Percentiles rank a stretch among this genome's conserved stretches.
Conservation (phyloP, 768 basidiomycete genomes). For the Leucosporidium yakuticum region DNA sequence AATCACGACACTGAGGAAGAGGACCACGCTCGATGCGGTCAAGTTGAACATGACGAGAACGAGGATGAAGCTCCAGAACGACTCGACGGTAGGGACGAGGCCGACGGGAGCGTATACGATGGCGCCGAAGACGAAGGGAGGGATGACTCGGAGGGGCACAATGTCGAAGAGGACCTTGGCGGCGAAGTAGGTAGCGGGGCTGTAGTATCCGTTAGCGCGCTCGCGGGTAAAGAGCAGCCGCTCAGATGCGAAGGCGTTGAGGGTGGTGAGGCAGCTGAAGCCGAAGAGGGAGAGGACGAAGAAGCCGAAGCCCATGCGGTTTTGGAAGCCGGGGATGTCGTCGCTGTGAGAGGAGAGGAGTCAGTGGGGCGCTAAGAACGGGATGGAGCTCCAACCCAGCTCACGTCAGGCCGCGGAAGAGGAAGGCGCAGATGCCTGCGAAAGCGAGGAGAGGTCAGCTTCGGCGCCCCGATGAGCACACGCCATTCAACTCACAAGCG, state of each 20-base stretch:
- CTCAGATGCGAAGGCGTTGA: constrained; percentile 90
- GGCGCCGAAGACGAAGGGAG: constrained; percentile 88
- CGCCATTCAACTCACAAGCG: constrained; percentile 57
- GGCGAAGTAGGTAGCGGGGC: constrained; percentile 89
- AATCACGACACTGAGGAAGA: constrained; percentile 84
- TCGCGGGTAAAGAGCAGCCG: constrained; percentile 98
- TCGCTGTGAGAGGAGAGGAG: constrained; percentile 49
- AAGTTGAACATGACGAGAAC: constrained; percentile 94
- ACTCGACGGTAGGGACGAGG: constrained; percentile 77
- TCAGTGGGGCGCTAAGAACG: background rate
- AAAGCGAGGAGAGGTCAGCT: background rate
- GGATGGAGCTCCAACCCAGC: constrained; percentile 34
- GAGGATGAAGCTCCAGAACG: constrained; percentile 98
- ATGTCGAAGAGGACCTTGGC: constrained; percentile 99
- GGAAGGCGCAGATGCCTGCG: constrained; percentile 81
- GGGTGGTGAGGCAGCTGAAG: constrained; percentile 89
- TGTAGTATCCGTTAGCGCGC: constrained; percentile 93
- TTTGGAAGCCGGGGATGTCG: constrained; percentile 97
- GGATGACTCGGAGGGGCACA: constrained; percentile 85
- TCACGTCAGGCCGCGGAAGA: constrained; percentile 79
- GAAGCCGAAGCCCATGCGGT: constrained; percentile 87
- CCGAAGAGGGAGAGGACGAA: constrained; percentile 95
- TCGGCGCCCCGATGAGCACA: constrained; percentile 14
- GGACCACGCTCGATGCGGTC: constrained; percentile 84
- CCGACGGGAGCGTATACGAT: constrained; percentile 94